These are phyloP conservation scores for Plasmodium ovale DNA, from an alignment of 169 alveolate species.

Conservation along the genomic window DNA sequence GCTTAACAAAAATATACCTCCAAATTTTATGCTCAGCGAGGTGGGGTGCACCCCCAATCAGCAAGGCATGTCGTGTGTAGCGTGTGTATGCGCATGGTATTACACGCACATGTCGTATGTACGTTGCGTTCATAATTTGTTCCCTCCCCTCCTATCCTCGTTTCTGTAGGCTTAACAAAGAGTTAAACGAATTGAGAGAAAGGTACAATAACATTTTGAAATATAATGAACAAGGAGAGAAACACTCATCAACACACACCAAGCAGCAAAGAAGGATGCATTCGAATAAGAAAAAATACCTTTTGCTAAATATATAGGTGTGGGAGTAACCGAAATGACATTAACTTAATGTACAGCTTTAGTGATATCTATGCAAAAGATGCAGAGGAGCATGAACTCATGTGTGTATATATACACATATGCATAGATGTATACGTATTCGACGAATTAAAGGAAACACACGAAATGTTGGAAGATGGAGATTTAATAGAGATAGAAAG, in stretches of 20 bases:
- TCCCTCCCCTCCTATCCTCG: neutral
- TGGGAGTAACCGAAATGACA: too few relatives aligned
- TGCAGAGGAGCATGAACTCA: neutral
- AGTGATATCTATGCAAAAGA: too few relatives aligned
- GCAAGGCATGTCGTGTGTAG: too few relatives aligned
- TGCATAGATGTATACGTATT: neutral
- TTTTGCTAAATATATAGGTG: conserved; percentile 27
- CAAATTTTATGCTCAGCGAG: too few relatives aligned
- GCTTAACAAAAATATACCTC: neutral
- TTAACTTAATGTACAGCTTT: too few relatives aligned
- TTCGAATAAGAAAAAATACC: neutral
- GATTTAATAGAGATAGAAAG: too few relatives aligned
- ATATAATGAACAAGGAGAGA: conserved; percentile 7
- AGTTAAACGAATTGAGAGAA: conserved; percentile 51
- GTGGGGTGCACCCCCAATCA: too few relatives aligned
- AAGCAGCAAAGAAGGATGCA: neutral
- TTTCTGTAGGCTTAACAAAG: conserved; percentile 29
- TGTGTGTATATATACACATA: neutral
- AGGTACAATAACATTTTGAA: conserved; percentile 36
- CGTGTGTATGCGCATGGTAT: neutral
- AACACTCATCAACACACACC: neutral
- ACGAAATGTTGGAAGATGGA: too few relatives aligned
- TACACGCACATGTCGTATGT: neutral
- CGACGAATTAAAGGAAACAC: too few relatives aligned
- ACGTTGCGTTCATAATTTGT: neutral